phyloP scores from a whole-genome alignment of 2,329 filamentous ascomycete species.

The Aureobasidium sp. region DNA sequence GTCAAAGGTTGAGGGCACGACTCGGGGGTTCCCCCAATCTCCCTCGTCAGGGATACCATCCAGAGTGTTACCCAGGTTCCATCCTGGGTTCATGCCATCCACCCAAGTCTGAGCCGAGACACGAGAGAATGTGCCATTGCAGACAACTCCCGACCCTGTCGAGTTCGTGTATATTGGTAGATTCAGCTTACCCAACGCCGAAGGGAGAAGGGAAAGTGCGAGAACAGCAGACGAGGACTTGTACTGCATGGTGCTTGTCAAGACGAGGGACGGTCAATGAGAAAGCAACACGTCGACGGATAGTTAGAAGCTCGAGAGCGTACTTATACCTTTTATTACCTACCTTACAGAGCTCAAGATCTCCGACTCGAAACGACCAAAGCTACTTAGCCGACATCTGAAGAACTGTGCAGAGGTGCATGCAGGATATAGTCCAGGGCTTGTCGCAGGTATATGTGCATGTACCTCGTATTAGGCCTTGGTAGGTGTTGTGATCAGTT shows the following conservation, averaged over 20 bases:
- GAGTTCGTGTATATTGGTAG: background rate
- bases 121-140: constrained; percentile 35
- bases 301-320: background rate
- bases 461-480: background rate
- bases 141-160: constrained; percentile 17
- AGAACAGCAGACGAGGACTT: background rate
- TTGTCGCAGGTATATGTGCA: background rate
- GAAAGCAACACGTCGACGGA: background rate
- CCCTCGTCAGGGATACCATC: constrained; percentile 49
- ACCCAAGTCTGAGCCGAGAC: constrained; percentile 42
- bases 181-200: background rate
- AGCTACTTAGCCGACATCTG: background rate
- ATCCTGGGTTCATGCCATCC: constrained; percentile 45
- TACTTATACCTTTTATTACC: background rate
- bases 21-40: constrained; percentile 50
- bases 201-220: background rate
- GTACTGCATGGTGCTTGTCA: background rate
- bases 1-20: constrained; percentile 42
- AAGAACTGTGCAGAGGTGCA: background rate
- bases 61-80: constrained; percentile 54
- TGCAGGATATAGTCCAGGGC: background rate
- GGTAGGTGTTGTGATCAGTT: no score
- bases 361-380: background rate
- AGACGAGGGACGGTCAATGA: background rate
- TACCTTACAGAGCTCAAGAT: background rate